Evolutionary conservation across 2,329 filamentous ascomycete genomes (phyloP).

Genomic region (Colletotrichum simmondsii): DNA sequence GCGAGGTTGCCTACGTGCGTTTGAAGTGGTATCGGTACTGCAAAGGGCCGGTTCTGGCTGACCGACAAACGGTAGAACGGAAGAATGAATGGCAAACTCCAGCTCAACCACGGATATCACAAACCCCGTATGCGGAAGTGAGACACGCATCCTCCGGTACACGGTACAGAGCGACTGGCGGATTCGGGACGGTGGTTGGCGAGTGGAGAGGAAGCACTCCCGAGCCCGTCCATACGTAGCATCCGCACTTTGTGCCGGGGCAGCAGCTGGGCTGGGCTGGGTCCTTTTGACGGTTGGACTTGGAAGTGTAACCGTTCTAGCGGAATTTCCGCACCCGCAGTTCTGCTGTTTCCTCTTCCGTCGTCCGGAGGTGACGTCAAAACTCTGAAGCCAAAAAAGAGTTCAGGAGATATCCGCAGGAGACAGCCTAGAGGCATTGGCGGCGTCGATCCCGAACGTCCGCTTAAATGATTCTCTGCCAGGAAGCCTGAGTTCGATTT

Average conservation of each 20-base stretch:
- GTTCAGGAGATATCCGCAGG: not conserved
- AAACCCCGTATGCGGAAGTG: not conserved
- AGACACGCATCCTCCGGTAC: not conserved
- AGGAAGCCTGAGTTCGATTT: not conserved
- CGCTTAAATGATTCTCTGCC: not conserved
- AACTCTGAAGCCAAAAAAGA: not conserved
- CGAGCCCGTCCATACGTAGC: not conserved
- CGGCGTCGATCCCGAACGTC: constrained; percentile 20
- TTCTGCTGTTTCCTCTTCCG: not conserved
- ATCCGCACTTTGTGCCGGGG: not conserved
- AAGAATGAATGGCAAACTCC: not conserved
- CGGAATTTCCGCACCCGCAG: not conserved
- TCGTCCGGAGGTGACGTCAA: not conserved
- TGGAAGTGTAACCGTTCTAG: not conserved
- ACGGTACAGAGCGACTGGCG: not conserved
- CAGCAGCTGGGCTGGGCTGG: not conserved
- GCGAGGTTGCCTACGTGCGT: not conserved
- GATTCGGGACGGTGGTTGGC: constrained; percentile 4
- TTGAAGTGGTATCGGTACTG: not conserved
- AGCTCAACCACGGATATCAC: not conserved
- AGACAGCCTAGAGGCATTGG: not conserved
- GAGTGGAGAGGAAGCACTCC: not conserved
- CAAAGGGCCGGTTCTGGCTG: not conserved
- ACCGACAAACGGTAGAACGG: not conserved
- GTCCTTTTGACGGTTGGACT: not conserved